These are phyloP conservation scores for Trametes cinnabarina DNA, from an alignment of 768 basidiomycete genomes.

Conservation along the genomic window DNA sequence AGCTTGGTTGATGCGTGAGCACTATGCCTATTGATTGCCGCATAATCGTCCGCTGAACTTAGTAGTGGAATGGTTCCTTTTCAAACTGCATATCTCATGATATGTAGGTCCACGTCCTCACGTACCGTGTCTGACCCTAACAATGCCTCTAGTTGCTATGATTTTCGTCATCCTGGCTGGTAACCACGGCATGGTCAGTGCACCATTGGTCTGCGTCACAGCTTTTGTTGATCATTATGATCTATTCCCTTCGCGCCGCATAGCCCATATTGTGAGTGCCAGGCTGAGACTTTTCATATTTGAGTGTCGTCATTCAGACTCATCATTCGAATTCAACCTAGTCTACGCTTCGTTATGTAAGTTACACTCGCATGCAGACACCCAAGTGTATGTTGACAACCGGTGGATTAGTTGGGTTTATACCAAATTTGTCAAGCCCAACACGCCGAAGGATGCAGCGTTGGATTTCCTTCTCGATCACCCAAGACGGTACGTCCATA, in stretches of 20 bases:
- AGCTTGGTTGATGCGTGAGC: constrained; percentile 59
- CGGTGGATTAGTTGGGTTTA: constrained; percentile 53
- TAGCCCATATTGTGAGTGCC: constrained; percentile 60
- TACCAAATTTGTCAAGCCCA: constrained; percentile 46
- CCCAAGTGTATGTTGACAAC: neutral
- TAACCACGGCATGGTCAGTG: constrained; percentile 69
- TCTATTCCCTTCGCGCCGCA: neutral
- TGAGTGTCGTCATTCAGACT: neutral
- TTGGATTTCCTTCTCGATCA: constrained; percentile 76
- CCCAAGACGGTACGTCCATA: constrained; percentile 53
- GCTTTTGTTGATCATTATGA: neutral
- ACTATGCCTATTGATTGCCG: neutral
- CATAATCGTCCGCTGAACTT: neutral
- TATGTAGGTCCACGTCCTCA: constrained; percentile 35
- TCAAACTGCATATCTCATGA: constrained; percentile 62
- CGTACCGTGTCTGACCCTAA: neutral
- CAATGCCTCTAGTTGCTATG: constrained; percentile 40
- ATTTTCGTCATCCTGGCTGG: constrained; percentile 69
- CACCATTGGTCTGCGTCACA: neutral
- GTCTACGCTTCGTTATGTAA: constrained; percentile 63
- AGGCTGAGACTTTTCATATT: neutral
- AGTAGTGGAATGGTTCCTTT: constrained; percentile 68
- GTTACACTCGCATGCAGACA: no score
- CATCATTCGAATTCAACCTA: constrained; percentile 21
- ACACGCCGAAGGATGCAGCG: constrained; percentile 49